Evolutionary conservation across 1,139 yeast genomes (phyloP).

Genomic region (Candida gigantensis): DNA sequence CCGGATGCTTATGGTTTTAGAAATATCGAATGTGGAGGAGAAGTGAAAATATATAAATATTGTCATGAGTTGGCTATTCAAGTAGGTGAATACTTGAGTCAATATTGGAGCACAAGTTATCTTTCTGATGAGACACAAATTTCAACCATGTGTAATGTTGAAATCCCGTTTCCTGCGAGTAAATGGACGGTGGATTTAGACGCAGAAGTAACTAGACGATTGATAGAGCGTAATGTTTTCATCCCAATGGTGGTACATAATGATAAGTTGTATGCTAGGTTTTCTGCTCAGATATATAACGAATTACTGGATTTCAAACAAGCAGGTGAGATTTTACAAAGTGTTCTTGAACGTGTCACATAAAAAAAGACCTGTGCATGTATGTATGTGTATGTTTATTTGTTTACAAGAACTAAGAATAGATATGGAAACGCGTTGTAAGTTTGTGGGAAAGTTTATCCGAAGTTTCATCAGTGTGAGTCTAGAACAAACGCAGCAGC

Average conservation of each 20-base stretch:
- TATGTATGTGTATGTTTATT: too few species aligned
- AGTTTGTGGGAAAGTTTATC: too few species aligned
- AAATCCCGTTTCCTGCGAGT: slow-evolving; percentile 32
- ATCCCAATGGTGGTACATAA: slow-evolving; percentile 48
- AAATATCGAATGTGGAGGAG: slow-evolving; percentile 61
- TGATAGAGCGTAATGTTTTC: slow-evolving; percentile 37
- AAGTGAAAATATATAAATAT: slow-evolving; percentile 50
- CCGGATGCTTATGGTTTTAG: slow-evolving; percentile 52
- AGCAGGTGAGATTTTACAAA: slow-evolving; percentile 35
- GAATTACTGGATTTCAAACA: slow-evolving; percentile 53
- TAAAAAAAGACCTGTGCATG: not conserved
- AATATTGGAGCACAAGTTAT: slow-evolving; percentile 36
- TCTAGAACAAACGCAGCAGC: too few species aligned
- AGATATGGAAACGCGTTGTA: too few species aligned
- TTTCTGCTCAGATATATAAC: slow-evolving; percentile 61
- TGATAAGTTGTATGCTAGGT: slow-evolving; percentile 47
- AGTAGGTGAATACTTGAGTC: slow-evolving; percentile 39
- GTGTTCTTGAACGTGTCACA: slow-evolving; percentile 3
- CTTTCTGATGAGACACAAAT: slow-evolving; percentile 27
- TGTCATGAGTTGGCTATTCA: slow-evolving; percentile 43
- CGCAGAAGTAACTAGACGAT: slow-evolving; percentile 7
- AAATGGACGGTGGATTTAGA: slow-evolving; percentile 13
- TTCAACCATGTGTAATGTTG: slow-evolving; percentile 37
- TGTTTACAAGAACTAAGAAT: too few species aligned
- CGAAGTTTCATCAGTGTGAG: too few species aligned